A percentile compares a stretch with the other conserved stretches of the same genome.
Conservation (phyloP, 345 rosid species). For the Microcos paniculata region DNA sequence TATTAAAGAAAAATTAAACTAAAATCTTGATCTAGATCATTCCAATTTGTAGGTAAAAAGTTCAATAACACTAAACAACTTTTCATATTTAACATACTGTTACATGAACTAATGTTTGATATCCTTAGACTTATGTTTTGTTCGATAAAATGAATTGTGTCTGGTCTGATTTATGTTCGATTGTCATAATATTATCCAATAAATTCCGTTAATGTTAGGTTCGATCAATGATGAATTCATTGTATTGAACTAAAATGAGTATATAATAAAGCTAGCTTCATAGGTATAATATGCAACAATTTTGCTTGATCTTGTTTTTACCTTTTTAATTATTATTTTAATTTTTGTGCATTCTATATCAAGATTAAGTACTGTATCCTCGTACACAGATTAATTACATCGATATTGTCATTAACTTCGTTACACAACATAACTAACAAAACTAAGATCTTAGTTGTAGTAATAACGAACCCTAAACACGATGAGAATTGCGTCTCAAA, state of each 20-base stretch:
- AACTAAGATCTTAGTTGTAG: not conserved
- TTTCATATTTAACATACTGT: too few relatives aligned
- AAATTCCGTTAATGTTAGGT: too few relatives aligned
- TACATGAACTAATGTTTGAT: too few relatives aligned
- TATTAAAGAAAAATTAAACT: too few relatives aligned
- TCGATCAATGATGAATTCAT: too few relatives aligned
- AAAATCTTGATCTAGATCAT: too few relatives aligned
- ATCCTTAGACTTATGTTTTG: too few relatives aligned
- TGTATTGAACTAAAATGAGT: not conserved
- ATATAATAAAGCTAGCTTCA: not conserved
- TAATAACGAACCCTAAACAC: not conserved
- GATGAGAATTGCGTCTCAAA: not conserved
- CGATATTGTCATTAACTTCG: not conserved
- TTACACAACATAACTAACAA: not conserved
- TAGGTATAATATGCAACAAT: not conserved
- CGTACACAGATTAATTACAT: not conserved
- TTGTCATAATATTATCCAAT: too few relatives aligned
- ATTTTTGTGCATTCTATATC: not conserved
- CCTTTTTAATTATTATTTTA: not conserved
- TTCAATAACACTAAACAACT: too few relatives aligned
- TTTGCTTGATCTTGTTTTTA: not conserved
- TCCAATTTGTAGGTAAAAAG: too few relatives aligned
- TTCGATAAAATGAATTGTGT: too few relatives aligned
- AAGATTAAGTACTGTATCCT: not conserved
- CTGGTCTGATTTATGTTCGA: too few relatives aligned